These are phyloP conservation scores for Amanita fuliginea DNA, from an alignment of 768 basidiomycete species.

Conservation along the genomic window DNA sequence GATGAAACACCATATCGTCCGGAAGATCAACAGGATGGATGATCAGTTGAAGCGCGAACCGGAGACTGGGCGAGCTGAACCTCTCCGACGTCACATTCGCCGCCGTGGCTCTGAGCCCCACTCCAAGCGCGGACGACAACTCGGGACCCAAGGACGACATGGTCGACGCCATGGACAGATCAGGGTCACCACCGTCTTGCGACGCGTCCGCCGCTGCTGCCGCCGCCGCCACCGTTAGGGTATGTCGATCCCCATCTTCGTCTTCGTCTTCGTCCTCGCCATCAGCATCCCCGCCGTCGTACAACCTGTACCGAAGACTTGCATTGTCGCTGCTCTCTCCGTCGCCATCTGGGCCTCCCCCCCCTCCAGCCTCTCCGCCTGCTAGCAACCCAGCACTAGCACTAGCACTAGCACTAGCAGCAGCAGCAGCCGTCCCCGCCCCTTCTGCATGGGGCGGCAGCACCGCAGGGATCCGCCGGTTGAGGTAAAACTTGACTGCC, in stretches of 20 bases:
- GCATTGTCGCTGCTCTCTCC: not conserved
- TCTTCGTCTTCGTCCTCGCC: slow-evolving; percentile 32
- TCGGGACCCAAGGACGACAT: not conserved
- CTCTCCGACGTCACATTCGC: slow-evolving; percentile 51
- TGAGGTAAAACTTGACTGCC: slow-evolving; percentile 92
- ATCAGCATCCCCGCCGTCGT: slow-evolving; percentile 11
- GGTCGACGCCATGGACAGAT: slow-evolving; percentile 1
- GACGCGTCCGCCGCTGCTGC: slow-evolving; percentile 31
- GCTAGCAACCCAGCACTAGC: not conserved
- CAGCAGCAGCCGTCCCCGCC: not conserved
- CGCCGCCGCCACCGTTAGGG: too few species aligned
- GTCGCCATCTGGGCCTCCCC: not conserved
- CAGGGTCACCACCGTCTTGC: slow-evolving; percentile 15
- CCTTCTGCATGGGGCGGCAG: not conserved
- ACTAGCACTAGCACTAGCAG: too few species aligned
- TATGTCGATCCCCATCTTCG: slow-evolving; percentile 32
- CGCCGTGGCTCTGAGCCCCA: slow-evolving; percentile 10
- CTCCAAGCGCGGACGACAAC: not conserved
- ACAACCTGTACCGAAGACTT: not conserved
- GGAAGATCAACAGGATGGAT: slow-evolving; percentile 89
- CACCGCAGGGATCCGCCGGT: slow-evolving; percentile 34
- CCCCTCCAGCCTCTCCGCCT: not conserved
- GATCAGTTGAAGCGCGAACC: slow-evolving; percentile 79
- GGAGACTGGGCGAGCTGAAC: slow-evolving; percentile 72
- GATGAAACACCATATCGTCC: slow-evolving; percentile 92